Percentiles rank a stretch among this genome's conserved stretches.
Conservation (phyloP, 371 early-diverging fungal species). For the Mucor ambiguus region DNA sequence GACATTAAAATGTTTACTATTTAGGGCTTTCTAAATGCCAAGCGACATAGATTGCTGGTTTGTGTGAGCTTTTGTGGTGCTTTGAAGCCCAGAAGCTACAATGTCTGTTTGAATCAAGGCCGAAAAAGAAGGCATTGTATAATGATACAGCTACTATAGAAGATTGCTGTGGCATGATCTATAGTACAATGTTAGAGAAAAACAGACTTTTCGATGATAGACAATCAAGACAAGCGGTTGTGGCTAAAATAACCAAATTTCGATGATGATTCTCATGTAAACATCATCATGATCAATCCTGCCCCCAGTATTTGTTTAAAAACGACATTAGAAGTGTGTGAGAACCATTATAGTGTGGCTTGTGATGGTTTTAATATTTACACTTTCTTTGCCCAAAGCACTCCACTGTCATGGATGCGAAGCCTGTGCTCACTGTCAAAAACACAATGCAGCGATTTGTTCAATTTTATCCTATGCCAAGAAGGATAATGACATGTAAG, state of each 20-base stretch:
- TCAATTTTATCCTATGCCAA: background rate
- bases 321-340: background rate
- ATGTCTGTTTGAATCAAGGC: no score
- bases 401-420: background rate
- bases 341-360: background rate
- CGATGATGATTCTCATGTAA: background rate
- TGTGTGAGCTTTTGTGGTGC: no score
- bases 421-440: background rate
- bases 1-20: no score
- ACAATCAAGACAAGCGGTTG: background rate
- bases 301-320: background rate
- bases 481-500: background rate
- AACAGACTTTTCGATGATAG: background rate
- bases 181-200: background rate
- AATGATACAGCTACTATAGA: no score
- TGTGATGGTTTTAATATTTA: background rate
- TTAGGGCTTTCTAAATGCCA: no score
- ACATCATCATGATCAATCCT: background rate
- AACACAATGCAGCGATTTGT: background rate
- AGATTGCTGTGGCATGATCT: no score
- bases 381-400: background rate
- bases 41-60: no score
- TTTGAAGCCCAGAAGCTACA: no score
- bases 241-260: background rate
- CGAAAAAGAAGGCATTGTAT: no score